phyloP scores from a whole-genome alignment of 805 yeast species.

The Clavispora fructus region DNA sequence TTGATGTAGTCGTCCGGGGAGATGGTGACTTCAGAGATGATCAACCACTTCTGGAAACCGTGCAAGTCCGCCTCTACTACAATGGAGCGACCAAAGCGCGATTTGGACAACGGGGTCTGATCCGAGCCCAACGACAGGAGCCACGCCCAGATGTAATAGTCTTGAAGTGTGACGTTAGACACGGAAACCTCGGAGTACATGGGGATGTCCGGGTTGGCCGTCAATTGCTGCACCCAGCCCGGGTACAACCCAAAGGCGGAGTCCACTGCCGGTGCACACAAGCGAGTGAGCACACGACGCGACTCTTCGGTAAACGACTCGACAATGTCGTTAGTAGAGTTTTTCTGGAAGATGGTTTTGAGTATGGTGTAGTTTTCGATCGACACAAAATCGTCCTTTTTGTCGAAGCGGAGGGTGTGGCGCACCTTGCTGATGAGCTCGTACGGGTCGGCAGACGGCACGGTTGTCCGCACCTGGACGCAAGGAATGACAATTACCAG shows the following conservation, averaged over 20 bases:
- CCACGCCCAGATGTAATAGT: slow-evolving; percentile 92
- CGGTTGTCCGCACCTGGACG: slow-evolving; percentile 53
- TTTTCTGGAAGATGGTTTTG: slow-evolving; percentile 62
- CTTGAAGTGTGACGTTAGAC: slow-evolving; percentile 68
- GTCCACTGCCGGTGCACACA: slow-evolving; percentile 31
- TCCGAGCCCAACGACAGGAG: slow-evolving; percentile 70
- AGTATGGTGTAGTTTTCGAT: slow-evolving; percentile 74
- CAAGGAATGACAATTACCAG: slow-evolving; percentile 53
- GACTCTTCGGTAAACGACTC: slow-evolving; percentile 71
- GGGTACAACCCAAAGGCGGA: slow-evolving; percentile 36
- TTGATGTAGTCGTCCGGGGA: slow-evolving; percentile 29
- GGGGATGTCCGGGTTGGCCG: slow-evolving; percentile 25
- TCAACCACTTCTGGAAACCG: slow-evolving; percentile 76
- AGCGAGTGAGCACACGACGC: slow-evolving; percentile 45
- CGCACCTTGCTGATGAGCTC: slow-evolving; percentile 52
- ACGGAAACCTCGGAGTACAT: slow-evolving; percentile 37
- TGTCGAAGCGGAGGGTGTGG: slow-evolving; percentile 58
- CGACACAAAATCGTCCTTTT: slow-evolving; percentile 63
- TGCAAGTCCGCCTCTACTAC: slow-evolving; percentile 77
- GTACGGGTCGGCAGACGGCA: slow-evolving; percentile 42
- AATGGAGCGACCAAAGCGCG: slow-evolving; percentile 73
- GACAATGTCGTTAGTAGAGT: slow-evolving; percentile 48
- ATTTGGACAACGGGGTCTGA: slow-evolving; percentile 58
- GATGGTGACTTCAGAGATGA: slow-evolving; percentile 63
- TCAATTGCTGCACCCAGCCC: slow-evolving; percentile 24